Evolutionary conservation across 129 eudicot species (phyloP).

Genomic region (Heracleum sosnowskyi): DNA sequence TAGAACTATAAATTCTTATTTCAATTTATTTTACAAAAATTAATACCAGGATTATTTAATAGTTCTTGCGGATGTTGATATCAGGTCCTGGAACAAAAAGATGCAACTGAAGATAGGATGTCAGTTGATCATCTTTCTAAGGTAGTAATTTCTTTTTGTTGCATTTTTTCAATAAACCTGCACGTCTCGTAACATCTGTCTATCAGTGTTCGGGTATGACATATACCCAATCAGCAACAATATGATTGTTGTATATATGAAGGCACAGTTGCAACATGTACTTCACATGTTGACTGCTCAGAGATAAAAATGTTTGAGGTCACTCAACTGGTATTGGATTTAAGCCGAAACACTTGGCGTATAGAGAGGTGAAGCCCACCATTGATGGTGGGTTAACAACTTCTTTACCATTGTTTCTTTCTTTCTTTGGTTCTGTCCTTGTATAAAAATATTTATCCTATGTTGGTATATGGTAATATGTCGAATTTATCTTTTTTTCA

Average conservation of each 20-base stretch:
- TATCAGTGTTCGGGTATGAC: neutral
- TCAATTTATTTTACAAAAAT: no score
- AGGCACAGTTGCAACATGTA: conserved; percentile 5
- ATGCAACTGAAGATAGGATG: conserved; percentile 34
- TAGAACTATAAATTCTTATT: no score
- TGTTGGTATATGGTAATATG: neutral
- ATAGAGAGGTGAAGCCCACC: conserved; percentile 19
- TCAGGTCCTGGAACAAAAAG: conserved; percentile 12
- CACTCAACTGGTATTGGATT: conserved; percentile 21
- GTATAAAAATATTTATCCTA: neutral
- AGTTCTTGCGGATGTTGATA: neutral
- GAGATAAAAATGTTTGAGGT: conserved; percentile 12
- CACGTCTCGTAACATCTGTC: neutral
- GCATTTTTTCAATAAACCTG: neutral
- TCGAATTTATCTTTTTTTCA: conserved; percentile 21
- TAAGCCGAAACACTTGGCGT: conserved; percentile 3
- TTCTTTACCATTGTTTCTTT: neutral
- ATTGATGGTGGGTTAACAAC: conserved; percentile 16
- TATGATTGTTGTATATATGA: neutral
- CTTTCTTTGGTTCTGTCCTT: neutral
- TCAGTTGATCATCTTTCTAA: conserved; percentile 60
- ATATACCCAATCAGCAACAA: neutral
- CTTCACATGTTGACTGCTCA: conserved; percentile 21
- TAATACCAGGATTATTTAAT: neutral
- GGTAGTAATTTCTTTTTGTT: conserved; percentile 27